Conservation (phyloP, 805 yeast genomes). For the Cyberlindnera americana region DNA sequence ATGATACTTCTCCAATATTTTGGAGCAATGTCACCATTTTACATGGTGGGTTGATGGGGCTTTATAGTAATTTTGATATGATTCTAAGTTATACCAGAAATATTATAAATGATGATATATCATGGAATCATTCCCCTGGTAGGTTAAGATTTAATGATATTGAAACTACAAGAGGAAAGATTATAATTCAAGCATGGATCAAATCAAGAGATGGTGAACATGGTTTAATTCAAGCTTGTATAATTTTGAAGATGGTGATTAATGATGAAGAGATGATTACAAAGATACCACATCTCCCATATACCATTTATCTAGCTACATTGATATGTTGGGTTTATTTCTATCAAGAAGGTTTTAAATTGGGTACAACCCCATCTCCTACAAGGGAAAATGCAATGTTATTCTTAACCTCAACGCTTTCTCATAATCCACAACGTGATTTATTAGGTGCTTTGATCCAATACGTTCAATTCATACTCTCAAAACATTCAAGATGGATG, state of each 20-base stretch:
- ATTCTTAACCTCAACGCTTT: constrained; percentile 1
- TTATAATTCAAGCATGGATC: constrained; percentile 24
- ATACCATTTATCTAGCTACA: constrained; percentile 17
- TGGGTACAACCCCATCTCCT: not conserved
- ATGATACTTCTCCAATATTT: constrained; percentile 32
- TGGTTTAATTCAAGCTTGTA: constrained; percentile 29
- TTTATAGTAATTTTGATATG: constrained; percentile 28
- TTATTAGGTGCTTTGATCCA: constrained; percentile 1
- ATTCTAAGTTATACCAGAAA: constrained; percentile 18
- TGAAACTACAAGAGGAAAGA: constrained; percentile 13
- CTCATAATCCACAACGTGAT: not conserved
- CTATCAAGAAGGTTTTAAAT: constrained; percentile 3
- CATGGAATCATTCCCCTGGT: constrained; percentile 10
- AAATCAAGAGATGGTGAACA: constrained; percentile 28
- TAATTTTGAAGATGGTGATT: constrained; percentile 26
- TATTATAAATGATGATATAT: constrained; percentile 1
- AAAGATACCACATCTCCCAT: constrained; percentile 27
- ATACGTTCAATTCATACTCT: constrained; percentile 1
- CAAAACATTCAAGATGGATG: constrained; percentile 9
- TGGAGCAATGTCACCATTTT: constrained; percentile 32
- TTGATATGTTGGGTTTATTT: constrained; percentile 22
- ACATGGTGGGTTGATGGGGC: constrained; percentile 27
- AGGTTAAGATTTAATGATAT: constrained; percentile 14
- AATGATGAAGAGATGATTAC: constrained; percentile 24
- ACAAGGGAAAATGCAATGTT: constrained; percentile 8